Base-by-base conservation (phyloP, 192 early-diverging fungal genomes). In the Paraglomus occultum region DNA sequence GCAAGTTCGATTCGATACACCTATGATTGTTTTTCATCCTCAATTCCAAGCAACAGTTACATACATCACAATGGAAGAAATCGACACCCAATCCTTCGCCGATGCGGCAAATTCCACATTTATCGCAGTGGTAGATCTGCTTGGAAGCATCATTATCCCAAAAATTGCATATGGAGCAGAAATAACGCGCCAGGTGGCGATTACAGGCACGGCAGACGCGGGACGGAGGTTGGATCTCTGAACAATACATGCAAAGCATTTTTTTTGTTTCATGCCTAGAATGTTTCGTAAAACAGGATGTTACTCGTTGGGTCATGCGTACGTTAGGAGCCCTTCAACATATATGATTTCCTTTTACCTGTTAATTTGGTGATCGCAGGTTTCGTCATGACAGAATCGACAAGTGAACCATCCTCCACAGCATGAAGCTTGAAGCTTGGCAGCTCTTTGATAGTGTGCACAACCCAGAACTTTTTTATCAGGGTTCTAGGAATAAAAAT, bases 191-290 rank as follows among this genome's bases (percentile, higher is more conserved):
- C 31, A 96, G 75, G 14, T 67, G 48, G 12, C 73, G 46, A 6
- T 80, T 64, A 77, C 96, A 99, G 50, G 88, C 85, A 61, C 73
- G 67, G 74, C 96, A 99, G 22, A 72, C 64, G 72, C 92, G 89
- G 2, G 83, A 82, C 10, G 92, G 85, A 2, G 92, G 86, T 69
- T 99, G 96, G 22, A 91, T 83, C 7, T 83, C 84, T 42, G 74
- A 57, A 76, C 96, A 99, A 68, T 90, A 78, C 96, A 97, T 97
- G 72, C 96, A 99, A 71, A 93, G 85, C 95, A 99, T 97, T 60
- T 77, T 85, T 57, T 87, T 85, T 0, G 84, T 85, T 17, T 82
- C 80, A 31, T 67, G 73, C 67, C 82, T 81, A 38, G 4, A 9
- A 12, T 20, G 8, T 52, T 6, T 52, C 20, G 2, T 43, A 5